These are phyloP conservation scores for Dorcoceras hygrometricum DNA, from an alignment of 257 asterid genomes.

Conservation along the genomic window DNA sequence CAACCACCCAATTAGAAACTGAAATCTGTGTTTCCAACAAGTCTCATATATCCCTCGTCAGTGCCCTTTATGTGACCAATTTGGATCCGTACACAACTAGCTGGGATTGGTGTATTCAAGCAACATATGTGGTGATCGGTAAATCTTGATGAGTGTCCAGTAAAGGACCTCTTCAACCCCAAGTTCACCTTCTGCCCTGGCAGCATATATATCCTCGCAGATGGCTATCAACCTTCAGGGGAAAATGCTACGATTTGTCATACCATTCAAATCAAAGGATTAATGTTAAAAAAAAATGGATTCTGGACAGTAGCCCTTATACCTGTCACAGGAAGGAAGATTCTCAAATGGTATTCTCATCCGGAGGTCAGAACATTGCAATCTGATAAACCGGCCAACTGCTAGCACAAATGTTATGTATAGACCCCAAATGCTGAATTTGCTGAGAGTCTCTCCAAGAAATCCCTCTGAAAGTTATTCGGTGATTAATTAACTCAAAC, in stretches of 20 bases:
- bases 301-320: neutral
- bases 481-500: conserved; percentile 18
- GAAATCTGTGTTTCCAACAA: neutral
- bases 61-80: neutral
- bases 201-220: conserved; percentile 97
- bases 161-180: conserved; percentile 95
- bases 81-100: conserved; percentile 30
- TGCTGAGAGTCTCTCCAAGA: conserved; percentile 99
- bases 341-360: conserved; percentile 99
- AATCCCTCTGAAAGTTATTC: conserved; percentile 72
- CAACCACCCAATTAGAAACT: neutral
- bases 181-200: conserved; percentile 97
- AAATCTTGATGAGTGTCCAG: conserved; percentile 94
- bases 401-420: conserved; percentile 98
- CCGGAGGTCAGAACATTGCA: conserved; percentile 93
- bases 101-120: conserved; percentile 87
- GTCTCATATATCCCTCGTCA: conserved; percentile 4
- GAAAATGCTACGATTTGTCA: conserved; percentile 13
- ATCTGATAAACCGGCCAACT: conserved; percentile 93
- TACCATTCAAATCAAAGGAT: neutral
- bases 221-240: conserved; percentile 81
- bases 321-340: conserved; percentile 99
- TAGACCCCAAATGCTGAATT: conserved; percentile 97
- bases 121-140: conserved; percentile 95
- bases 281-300: neutral